Percentiles rank a stretch among this genome's conserved stretches.
Conservation (phyloP, 106 monocot genomes). For the Dioscorea alata region DNA sequence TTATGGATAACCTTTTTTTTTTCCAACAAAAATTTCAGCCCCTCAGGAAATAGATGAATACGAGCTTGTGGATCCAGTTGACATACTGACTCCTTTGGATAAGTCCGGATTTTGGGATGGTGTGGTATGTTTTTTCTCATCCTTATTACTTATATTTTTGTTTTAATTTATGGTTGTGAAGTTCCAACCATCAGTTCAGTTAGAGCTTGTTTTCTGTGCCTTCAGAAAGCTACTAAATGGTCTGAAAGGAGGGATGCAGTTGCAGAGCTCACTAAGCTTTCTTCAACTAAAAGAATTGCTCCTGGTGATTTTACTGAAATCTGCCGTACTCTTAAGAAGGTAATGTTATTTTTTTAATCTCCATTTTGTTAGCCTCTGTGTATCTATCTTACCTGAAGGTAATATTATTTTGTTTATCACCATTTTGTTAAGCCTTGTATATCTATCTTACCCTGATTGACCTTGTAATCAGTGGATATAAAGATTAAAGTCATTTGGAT, state of each 20-base stretch:
- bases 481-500: too few species aligned
- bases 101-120: slow-evolving; percentile 99
- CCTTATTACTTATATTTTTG: background rate
- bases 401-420: too few species aligned
- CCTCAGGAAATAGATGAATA: slow-evolving; percentile 93
- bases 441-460: too few species aligned
- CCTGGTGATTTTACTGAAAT: slow-evolving; percentile 94
- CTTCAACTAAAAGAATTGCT: slow-evolving; percentile 91
- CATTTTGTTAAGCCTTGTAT: too few species aligned
- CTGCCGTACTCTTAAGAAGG: slow-evolving; percentile 91
- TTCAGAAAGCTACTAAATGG: slow-evolving; percentile 98
- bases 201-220: slow-evolving; percentile 10
- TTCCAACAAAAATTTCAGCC: slow-evolving; percentile 28
- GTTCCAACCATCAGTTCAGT: background rate
- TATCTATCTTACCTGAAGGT: too few species aligned
- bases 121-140: slow-evolving; percentile 62
- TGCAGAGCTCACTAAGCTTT: slow-evolving; percentile 82
- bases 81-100: slow-evolving; percentile 85
- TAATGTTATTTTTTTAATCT: slow-evolving; percentile 6
- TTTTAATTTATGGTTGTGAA: too few species aligned
- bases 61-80: slow-evolving; percentile 98
- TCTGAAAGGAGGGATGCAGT: slow-evolving; percentile 99
- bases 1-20: too few species aligned
- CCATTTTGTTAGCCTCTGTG: too few species aligned
- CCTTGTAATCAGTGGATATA: too few species aligned